phyloP scores from a whole-genome alignment of 148 eudicot species.

The Mesembryanthemum crystallinum region DNA sequence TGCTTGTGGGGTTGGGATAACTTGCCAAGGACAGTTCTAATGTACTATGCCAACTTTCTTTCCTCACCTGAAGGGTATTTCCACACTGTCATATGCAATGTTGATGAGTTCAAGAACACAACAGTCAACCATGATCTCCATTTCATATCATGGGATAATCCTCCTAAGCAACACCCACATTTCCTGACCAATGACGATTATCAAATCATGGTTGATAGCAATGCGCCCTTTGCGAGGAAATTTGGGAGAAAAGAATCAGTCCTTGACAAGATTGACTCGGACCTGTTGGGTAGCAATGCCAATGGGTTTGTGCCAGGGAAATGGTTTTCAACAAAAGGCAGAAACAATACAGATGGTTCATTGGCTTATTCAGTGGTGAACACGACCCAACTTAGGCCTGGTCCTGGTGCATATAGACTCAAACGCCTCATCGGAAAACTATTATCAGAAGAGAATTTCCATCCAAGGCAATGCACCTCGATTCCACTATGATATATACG shows the following conservation, averaged over 20 bases:
- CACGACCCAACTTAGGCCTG: slow-evolving; percentile 43
- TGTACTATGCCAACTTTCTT: slow-evolving; percentile 73
- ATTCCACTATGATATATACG: slow-evolving; percentile 28
- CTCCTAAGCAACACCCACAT: slow-evolving; percentile 79
- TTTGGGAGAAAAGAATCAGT: slow-evolving; percentile 44
- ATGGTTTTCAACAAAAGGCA: slow-evolving; percentile 38
- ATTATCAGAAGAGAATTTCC: slow-evolving; percentile 45
- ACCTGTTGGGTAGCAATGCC: slow-evolving; percentile 41
- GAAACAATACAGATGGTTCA: slow-evolving; percentile 19
- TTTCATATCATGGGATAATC: slow-evolving; percentile 76
- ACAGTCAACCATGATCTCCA: slow-evolving; percentile 75
- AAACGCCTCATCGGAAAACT: slow-evolving; percentile 45
- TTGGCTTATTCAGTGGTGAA: slow-evolving; percentile 28
- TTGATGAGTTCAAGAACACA: slow-evolving; percentile 58
- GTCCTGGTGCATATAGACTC: slow-evolving; percentile 57
- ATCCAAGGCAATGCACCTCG: slow-evolving; percentile 49
- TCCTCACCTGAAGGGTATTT: slow-evolving; percentile 80
- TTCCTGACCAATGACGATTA: slow-evolving; percentile 47
- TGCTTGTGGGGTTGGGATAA: slow-evolving; percentile 76
- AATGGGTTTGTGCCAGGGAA: slow-evolving; percentile 59
- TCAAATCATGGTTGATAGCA: slow-evolving; percentile 55
- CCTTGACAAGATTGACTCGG: slow-evolving; percentile 59
- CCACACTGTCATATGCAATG: slow-evolving; percentile 75
- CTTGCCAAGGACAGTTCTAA: slow-evolving; percentile 55
- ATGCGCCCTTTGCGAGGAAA: slow-evolving; percentile 68